phyloP scores from a whole-genome alignment of 1,284 basidiomycete genomes.

The Amylostereum chailletii region DNA sequence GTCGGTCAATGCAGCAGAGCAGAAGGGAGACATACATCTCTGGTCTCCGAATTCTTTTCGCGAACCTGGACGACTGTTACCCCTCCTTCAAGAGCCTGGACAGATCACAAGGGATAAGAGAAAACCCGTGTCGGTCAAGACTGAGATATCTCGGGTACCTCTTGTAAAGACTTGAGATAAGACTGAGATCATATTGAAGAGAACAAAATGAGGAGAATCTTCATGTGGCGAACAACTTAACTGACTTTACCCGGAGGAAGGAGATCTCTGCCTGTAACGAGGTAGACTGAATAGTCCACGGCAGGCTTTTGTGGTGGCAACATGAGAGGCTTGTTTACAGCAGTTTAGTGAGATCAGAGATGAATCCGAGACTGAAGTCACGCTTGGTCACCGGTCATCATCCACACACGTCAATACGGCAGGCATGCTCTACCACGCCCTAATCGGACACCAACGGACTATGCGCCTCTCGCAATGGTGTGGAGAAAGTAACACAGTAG shows the following conservation, averaged over 20 bases:
- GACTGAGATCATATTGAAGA: conserved; percentile 34
- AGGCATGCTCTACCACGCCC: too few relatives aligned
- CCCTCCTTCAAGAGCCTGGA: conserved; percentile 71
- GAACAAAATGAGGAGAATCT: background rate
- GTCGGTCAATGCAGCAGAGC: conserved; percentile 1
- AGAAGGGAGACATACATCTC: conserved; percentile 45
- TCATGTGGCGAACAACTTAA: background rate
- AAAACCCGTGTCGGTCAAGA: conserved; percentile 2
- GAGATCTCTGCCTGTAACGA: conserved; percentile 79
- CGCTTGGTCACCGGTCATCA: too few relatives aligned
- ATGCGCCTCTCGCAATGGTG: too few relatives aligned
- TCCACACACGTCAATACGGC: too few relatives aligned
- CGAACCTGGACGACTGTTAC: conserved; percentile 88
- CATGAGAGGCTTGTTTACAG: too few relatives aligned
- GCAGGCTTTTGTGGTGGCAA: background rate
- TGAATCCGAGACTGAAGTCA: too few relatives aligned
- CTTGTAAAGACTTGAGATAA: conserved; percentile 73
- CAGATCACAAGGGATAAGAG: conserved; percentile 1
- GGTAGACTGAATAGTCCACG: conserved; percentile 75
- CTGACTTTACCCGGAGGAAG: conserved; percentile 72
- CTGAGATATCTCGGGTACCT: conserved; percentile 32
- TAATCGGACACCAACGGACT: too few relatives aligned
- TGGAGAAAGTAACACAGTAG: too few relatives aligned
- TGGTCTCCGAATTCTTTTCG: conserved; percentile 77
- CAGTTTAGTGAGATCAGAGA: too few relatives aligned